Evolutionary conservation across 2,329 filamentous ascomycete genomes (phyloP), one percentile per base, ranked within the genome.

Genomic region (Trichoderma sp.): DNA sequence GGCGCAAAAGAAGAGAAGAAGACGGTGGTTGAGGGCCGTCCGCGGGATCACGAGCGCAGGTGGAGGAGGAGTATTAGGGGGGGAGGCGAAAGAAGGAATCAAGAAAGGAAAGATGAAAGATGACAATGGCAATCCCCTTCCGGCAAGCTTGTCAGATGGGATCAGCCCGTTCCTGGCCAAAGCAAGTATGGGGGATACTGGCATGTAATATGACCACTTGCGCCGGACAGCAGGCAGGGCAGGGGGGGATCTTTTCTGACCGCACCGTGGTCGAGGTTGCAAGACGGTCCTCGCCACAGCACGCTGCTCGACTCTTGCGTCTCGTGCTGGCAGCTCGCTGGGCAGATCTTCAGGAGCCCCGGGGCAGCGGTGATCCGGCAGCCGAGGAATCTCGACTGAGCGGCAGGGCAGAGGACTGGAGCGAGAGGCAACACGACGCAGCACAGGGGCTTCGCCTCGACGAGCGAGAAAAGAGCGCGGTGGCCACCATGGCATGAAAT

Each of bases 211-310:
- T 54, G 67, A 59, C 67, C 60, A 65, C 67, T 64, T 32, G 43
- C 59, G 54, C 37, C n/a, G 37, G 63, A 39, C 30, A 37, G 63
- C 54, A 54, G 63, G 46, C 51, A 65, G 56, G 63, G 26, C 26
- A 26, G 63, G 63, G 63, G 46, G 58, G 56, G 56, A 51, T 69
- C 51, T 61, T 58, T 37, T 24, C 63, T 61, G 61, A 61, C 68
- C 68, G 64, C 65, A 64, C 68, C 56, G 64, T 54, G 56, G 68
- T 18, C 63, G 56, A 69, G 52, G 32, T 59, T 55, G 18, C 63
- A 32, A 58, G 59, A 21, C 32, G 37, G 32, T 21, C 51, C 52
- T 63, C 43, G 64, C 56, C 64, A 63, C 68, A 55, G 37, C 59
- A 46, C 24, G 51, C 63, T 66, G 21, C 14, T 30, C 32, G 32